Conservation (phyloP, 306 rosid species). For the Cucumis melo region DNA sequence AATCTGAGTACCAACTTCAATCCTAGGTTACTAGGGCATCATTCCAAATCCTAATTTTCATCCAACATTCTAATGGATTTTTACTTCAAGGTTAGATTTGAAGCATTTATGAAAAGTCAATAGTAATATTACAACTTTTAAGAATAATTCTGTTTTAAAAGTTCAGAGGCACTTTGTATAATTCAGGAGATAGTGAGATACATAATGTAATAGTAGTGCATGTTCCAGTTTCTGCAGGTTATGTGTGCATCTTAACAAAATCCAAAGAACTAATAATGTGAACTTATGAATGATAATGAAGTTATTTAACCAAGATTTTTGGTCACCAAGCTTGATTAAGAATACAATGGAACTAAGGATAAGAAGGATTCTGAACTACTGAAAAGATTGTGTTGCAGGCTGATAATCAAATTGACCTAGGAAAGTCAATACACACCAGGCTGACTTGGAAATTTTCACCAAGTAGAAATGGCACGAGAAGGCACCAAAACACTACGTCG, state of each 20-base stretch:
- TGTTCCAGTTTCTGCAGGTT: neutral
- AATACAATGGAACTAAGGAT: neutral
- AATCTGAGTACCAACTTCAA: no score
- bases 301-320: neutral
- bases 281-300: neutral
- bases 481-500: constrained; percentile 71
- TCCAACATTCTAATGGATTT: no score
- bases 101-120: no score
- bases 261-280: neutral
- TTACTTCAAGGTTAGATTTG: no score
- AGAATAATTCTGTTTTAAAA: no score
- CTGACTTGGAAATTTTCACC: constrained; percentile 40
- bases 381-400: neutral
- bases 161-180: no score
- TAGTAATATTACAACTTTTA: no score
- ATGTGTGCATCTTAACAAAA: neutral
- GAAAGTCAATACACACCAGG: constrained; percentile 29
- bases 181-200: no score
- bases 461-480: constrained; percentile 59
- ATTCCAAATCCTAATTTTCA: no score
- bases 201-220: neutral
- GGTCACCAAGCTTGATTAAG: neutral
- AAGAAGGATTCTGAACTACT: neutral
- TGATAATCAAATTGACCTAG: neutral
- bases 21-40: no score